A percentile compares a stretch with the other conserved stretches of the same genome.
These are phyloP conservation scores for Ascomycota sp. DNA, from an alignment of 2,329 filamentous ascomycete genomes.

Conservation along the genomic window DNA sequence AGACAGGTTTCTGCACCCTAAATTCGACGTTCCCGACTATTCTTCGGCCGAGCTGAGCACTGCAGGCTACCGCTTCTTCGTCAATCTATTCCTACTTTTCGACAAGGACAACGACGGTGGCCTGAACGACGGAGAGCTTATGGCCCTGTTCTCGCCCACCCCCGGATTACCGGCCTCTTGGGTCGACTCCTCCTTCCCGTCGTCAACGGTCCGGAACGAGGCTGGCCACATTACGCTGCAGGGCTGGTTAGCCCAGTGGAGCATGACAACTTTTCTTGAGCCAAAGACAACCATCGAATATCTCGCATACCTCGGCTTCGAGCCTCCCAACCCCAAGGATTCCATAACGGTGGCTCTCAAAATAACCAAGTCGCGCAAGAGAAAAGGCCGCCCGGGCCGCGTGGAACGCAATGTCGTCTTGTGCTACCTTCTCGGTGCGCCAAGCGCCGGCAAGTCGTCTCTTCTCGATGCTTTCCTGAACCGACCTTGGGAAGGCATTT, in stretches of 20 bases:
- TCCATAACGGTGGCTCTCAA: constrained; percentile 72
- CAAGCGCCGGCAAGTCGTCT: constrained; percentile 76
- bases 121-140: constrained; percentile 66
- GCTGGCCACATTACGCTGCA: constrained; percentile 88
- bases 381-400: constrained; percentile 58
- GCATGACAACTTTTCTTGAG: constrained; percentile 95
- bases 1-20: constrained; percentile 78
- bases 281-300: constrained; percentile 92
- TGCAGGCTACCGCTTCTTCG: constrained; percentile 89
- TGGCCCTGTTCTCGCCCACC: constrained; percentile 77
- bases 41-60: constrained; percentile 88
- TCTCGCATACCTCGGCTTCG: constrained; percentile 87
- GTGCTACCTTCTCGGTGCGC: constrained; percentile 75
- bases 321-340: constrained; percentile 55
- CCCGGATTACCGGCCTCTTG: constrained; percentile 75
- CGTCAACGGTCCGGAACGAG: constrained; percentile 86
- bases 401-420: constrained; percentile 90
- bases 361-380: constrained; percentile 77
- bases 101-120: constrained; percentile 97
- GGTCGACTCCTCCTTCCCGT: constrained; percentile 76
- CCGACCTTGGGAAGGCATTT: constrained; percentile 62
- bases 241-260: constrained; percentile 97
- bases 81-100: constrained; percentile 84
- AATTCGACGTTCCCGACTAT: constrained; percentile 82
- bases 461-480: constrained; percentile 83